phyloP scores from a whole-genome alignment of 1,284 basidiomycete species.

The Tilletia caries region DNA sequence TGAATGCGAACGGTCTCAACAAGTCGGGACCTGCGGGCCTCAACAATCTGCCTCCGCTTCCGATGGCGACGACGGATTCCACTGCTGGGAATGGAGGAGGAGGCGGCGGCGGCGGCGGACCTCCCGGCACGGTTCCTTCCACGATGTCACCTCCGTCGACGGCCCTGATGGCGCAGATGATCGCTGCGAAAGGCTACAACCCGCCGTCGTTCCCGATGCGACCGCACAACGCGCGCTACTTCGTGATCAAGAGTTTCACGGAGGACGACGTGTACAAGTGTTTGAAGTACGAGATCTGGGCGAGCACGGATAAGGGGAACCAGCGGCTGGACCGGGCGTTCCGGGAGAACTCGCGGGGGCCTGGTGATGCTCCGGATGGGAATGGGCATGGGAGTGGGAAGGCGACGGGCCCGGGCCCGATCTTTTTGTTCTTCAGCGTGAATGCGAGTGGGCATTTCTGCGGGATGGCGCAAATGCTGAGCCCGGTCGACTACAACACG shows the following conservation, averaged over 20 bases:
- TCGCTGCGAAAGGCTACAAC: conserved; percentile 33
- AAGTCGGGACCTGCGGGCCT: background rate
- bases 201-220: conserved; percentile 30
- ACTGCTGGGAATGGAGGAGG: no score
- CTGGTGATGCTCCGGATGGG: background rate
- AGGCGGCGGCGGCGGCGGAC: background rate
- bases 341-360: conserved; percentile 13
- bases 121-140: conserved; percentile 15
- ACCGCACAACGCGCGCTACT: conserved; percentile 39
- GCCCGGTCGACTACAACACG: conserved; percentile 46
- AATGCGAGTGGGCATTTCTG: conserved; percentile 52
- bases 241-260: conserved; percentile 53
- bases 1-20: background rate
- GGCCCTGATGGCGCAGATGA: conserved; percentile 5
- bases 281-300: conserved; percentile 51
- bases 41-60: conserved; percentile 8
- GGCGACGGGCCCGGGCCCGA: conserved; percentile 22
- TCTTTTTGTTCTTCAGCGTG: conserved; percentile 52
- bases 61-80: conserved; percentile 13
- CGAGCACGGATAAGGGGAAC: conserved; percentile 52
- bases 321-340: conserved; percentile 39
- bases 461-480: conserved; percentile 51
- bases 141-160: background rate
- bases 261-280: conserved; percentile 51
- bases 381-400: background rate